phyloP scores from a whole-genome alignment of 352 stramenopile species.

The Globisporangium cystogenes region DNA sequence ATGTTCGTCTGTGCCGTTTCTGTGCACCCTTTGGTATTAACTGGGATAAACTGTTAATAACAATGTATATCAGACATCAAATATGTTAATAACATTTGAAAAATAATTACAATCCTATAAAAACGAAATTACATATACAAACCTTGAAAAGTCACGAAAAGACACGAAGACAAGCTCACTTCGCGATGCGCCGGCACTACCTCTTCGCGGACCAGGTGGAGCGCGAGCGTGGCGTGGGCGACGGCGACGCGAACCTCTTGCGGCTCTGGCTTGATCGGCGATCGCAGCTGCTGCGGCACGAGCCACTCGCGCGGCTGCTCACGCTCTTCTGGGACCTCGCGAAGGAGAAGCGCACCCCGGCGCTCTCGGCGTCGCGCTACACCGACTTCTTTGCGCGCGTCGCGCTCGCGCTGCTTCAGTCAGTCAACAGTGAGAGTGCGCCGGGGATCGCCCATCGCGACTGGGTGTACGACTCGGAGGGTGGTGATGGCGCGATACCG shows the following conservation, averaged over 20 bases:
- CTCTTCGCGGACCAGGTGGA: conserved; percentile 57
- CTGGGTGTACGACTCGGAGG: conserved; percentile 67
- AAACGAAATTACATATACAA: no score
- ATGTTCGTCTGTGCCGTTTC: no score
- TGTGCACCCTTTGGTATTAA: no score
- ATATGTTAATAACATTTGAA: no score
- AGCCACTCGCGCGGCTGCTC: conserved; percentile 28
- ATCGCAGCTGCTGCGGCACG: conserved; percentile 23
- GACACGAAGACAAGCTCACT: no score
- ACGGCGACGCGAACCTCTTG: conserved; percentile 42
- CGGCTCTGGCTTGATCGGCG: conserved; percentile 45
- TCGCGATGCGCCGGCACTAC: conserved; percentile 53
- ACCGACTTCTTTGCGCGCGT: conserved; percentile 53
- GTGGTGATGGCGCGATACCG: conserved; percentile 18
- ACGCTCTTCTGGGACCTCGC: conserved; percentile 57
- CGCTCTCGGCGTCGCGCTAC: conserved; percentile 32
- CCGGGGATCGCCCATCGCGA: conserved; percentile 36
- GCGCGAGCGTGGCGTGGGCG: conserved; percentile 56
- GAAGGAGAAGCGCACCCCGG: conserved; percentile 23
- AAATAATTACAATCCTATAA: no score
- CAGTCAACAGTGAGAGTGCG: conserved; percentile 30
- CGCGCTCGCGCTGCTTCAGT: conserved; percentile 52
- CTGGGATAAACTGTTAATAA: no score
- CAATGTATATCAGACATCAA: no score
- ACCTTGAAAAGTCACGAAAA: no score